phyloP scores from a whole-genome alignment of 78 protist species.

The Pelomyxa schiedti region DNA sequence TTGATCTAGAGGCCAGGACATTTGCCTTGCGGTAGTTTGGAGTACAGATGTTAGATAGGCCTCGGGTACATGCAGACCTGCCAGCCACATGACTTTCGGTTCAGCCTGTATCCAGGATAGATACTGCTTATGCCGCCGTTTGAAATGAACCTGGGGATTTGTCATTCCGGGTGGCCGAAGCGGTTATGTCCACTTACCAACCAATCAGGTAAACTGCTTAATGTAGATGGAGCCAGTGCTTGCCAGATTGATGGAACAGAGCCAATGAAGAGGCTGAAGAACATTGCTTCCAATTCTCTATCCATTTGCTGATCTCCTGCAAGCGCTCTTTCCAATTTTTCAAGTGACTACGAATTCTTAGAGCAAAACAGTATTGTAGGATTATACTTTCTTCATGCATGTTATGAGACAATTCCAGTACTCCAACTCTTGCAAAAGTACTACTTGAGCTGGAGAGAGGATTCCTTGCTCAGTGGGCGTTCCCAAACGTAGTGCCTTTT shows the following conservation, averaged over 20 bases:
- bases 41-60: conserved; percentile 78
- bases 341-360: conserved; percentile 24
- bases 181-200: conserved; percentile 38
- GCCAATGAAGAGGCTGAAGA: conserved; percentile 53
- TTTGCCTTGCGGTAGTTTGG: conserved; percentile 75
- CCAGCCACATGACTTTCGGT: conserved; percentile 82
- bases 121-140: conserved; percentile 54
- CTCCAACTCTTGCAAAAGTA: conserved; percentile 78
- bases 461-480: conserved; percentile 4
- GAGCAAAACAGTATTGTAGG: too few species aligned
- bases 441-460: conserved; percentile 59
- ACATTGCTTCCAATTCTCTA: conserved; percentile 61
- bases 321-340: conserved; percentile 61
- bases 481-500: neutral
- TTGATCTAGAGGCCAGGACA: conserved; percentile 85
- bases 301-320: conserved; percentile 80
- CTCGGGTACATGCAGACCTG: conserved; percentile 86
- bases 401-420: conserved; percentile 65
- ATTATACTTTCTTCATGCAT: too few species aligned
- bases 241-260: conserved; percentile 67
- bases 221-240: conserved; percentile 60
- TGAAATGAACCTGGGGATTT: neutral
- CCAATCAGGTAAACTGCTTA: conserved; percentile 70
- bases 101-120: conserved; percentile 52
- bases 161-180: neutral